phyloP scores from a whole-genome alignment of 2,329 filamentous ascomycete species.

The Fusarium pseudocircinatum region DNA sequence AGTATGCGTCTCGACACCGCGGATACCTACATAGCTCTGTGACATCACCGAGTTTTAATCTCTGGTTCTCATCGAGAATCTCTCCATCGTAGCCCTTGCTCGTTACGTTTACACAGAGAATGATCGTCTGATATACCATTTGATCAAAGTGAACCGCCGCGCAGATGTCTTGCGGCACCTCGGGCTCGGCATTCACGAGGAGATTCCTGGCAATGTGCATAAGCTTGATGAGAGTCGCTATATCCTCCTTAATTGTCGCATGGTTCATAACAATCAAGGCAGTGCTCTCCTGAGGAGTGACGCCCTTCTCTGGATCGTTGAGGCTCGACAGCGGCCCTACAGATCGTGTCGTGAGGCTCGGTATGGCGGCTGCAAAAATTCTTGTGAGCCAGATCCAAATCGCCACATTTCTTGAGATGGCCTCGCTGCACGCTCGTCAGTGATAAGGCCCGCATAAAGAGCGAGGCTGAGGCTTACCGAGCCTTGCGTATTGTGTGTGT shows the following conservation, averaged over 20 bases:
- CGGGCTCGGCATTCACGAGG: slow-evolving; percentile 70
- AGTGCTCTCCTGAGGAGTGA: slow-evolving; percentile 70
- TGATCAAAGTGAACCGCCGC: slow-evolving; percentile 72
- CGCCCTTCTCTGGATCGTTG: slow-evolving; percentile 64
- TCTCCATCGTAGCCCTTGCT: slow-evolving; percentile 75
- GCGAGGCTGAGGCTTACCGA: slow-evolving; percentile 54
- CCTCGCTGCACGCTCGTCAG: slow-evolving; percentile 57
- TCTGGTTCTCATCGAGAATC: slow-evolving; percentile 66
- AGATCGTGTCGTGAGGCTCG: slow-evolving; percentile 67
- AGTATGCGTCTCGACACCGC: neutral
- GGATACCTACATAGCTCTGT: slow-evolving; percentile 69
- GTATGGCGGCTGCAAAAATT: slow-evolving; percentile 69
- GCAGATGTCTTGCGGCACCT: slow-evolving; percentile 73
- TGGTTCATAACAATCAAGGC: slow-evolving; percentile 72
- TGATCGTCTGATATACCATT: slow-evolving; percentile 72
- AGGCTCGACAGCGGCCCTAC: slow-evolving; percentile 64
- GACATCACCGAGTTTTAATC: slow-evolving; percentile 68
- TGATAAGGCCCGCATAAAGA: neutral
- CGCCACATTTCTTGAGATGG: slow-evolving; percentile 68
- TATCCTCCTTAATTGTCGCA: slow-evolving; percentile 67
- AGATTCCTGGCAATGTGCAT: slow-evolving; percentile 74
- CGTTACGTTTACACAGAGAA: slow-evolving; percentile 72
- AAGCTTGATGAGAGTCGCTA: slow-evolving; percentile 71
- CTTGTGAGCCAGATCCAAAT: slow-evolving; percentile 73
- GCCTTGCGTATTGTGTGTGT: slow-evolving; percentile 70